These are phyloP conservation scores for Neocucurbitaria cava DNA, from an alignment of 2,329 filamentous ascomycete genomes.

Conservation along the genomic window DNA sequence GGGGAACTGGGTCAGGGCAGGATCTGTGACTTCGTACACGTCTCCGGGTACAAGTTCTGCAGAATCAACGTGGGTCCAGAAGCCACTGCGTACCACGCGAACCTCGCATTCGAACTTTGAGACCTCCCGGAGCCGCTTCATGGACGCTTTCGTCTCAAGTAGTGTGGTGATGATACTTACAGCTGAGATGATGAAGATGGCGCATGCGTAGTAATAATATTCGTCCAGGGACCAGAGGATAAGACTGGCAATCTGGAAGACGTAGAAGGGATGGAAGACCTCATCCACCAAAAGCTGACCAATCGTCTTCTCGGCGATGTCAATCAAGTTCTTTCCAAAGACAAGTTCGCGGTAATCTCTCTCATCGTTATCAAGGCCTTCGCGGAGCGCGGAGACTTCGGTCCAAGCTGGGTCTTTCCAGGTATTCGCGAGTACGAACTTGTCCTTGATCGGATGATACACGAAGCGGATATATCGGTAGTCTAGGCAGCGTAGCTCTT, in stretches of 20 bases:
- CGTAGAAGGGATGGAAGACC: slow-evolving; percentile 97
- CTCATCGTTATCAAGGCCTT: slow-evolving; percentile 87
- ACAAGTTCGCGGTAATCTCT: slow-evolving; percentile 82
- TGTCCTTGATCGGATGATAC: slow-evolving; percentile 88
- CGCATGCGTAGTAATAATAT: slow-evolving; percentile 97
- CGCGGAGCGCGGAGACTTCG: slow-evolving; percentile 74
- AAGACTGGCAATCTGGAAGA: slow-evolving; percentile 95
- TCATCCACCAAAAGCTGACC: slow-evolving; percentile 88
- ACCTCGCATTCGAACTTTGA: slow-evolving; percentile 96
- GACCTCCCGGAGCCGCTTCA: slow-evolving; percentile 87
- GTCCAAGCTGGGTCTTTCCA: slow-evolving; percentile 97
- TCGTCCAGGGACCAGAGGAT: slow-evolving; percentile 93
- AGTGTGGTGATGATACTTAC: slow-evolving; percentile 90
- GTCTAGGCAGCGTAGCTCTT: slow-evolving; percentile 77
- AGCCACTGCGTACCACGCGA: slow-evolving; percentile 89
- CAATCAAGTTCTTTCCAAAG: slow-evolving; percentile 89
- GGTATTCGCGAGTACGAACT: slow-evolving; percentile 82
- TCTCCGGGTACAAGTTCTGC: slow-evolving; percentile 92
- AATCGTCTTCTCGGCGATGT: slow-evolving; percentile 88
- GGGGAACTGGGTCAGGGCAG: slow-evolving; percentile 84
- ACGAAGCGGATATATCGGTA: slow-evolving; percentile 95
- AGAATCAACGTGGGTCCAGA: slow-evolving; percentile 90
- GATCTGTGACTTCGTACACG: slow-evolving; percentile 96
- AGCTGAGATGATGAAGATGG: slow-evolving; percentile 93
- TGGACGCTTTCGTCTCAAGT: slow-evolving; percentile 89